Evolutionary conservation across 179 eudicot genomes (phyloP), one percentile per base, ranked within the genome.

Genomic region (Beta macrorhiza): DNA sequence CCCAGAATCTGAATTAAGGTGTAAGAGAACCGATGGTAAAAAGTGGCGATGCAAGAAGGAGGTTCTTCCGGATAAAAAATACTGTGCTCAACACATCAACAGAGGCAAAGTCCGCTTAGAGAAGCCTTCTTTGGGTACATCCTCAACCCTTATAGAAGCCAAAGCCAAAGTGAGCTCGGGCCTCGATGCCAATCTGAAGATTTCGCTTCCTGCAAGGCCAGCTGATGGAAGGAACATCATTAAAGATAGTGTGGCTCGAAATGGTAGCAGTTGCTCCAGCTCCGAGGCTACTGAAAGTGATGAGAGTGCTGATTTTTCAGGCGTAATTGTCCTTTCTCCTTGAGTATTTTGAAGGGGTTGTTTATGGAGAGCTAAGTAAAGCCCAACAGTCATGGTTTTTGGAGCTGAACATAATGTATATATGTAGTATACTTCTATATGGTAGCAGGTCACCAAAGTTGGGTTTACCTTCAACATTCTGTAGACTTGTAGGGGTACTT

Each of bases 1-100:
- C 22, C 22, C 58, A 13, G 85, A 81, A 45, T 7, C 70, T 8
- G 88, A 76, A 59, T 76, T 56, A 74, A 88, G 95, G 82, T 91
- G 95, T 61, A 79, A 72, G 76, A 90, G 94, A 87, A 91, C 91
- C 0, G 97, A 92, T 75, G 97, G 94, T 44, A 89, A 87, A 79
- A 89, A 78, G 81, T 89, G 93, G 94, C 85, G 82, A 19, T 92
- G 93, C 78, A 84, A 85, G 63, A 74, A 76, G 73, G 83, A 82
- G 10, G 93, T 85, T 25, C 29, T 91, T 53, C 87, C 82, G 0
- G 57, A 78, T 57, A 79, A 79, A 7, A 91, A 93, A 84, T 90
- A 89, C 72, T 93, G 97, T 64, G 85, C 78, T 25, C 74, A 51
- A 15, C 93, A 93, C 85, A 72, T 86, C 80, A 81, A 89, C 82